Evolutionary conservation across 257 asterid genomes (phyloP).

Genomic region (Fraxinus cuspidata): DNA sequence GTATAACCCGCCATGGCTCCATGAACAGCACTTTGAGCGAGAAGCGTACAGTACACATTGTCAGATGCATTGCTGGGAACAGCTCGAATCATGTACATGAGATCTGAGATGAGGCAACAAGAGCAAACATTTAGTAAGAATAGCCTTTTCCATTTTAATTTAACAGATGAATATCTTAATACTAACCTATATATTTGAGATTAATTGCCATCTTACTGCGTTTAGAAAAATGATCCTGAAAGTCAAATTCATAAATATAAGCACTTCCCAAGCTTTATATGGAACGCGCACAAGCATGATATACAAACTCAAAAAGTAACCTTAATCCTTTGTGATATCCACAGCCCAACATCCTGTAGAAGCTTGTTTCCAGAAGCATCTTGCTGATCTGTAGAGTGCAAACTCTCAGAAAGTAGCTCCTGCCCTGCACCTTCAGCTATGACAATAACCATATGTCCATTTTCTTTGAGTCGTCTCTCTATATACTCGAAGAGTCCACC

Average conservation of each 20-base stretch:
- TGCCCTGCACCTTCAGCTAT: constrained; percentile 98
- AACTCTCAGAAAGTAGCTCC: constrained; percentile 67
- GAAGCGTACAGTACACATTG: constrained; percentile 89
- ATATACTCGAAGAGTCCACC: constrained; percentile 87
- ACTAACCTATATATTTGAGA: constrained; percentile 87
- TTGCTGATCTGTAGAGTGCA: constrained; percentile 36
- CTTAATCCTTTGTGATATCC: constrained; percentile 87
- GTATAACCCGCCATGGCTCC: constrained; percentile 99
- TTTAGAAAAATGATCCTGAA: constrained; percentile 74
- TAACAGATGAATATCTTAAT: neutral
- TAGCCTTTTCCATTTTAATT: neutral
- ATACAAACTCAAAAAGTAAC: constrained; percentile 27
- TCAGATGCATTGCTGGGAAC: constrained; percentile 89
- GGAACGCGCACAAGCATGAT: neutral
- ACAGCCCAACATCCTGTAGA: constrained; percentile 78
- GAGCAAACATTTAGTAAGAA: neutral
- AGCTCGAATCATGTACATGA: constrained; percentile 92
- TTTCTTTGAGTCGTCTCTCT: constrained; percentile 66
- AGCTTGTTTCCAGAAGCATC: constrained; percentile 91
- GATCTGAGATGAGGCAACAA: constrained; percentile 52
- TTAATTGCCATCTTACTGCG: constrained; percentile 58
- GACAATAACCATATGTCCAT: constrained; percentile 93
- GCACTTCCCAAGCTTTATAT: no score
- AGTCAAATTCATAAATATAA: neutral
- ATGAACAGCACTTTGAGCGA: constrained; percentile 91